Evolutionary conservation across 148 eudicot genomes (phyloP).

Genomic region (Vaccinium macrocarpon): DNA sequence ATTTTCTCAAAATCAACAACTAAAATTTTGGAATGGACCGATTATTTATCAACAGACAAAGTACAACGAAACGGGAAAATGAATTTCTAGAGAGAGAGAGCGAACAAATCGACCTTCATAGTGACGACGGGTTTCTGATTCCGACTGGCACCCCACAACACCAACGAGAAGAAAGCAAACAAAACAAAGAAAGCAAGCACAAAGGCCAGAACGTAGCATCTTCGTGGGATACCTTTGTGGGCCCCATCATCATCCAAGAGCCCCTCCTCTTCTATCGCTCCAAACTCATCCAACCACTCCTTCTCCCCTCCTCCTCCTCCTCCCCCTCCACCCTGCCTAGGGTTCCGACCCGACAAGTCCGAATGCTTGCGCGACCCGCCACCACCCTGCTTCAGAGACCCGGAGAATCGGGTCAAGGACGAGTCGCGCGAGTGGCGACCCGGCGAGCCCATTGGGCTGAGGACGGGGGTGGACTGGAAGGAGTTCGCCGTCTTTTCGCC

Average conservation of each 20-base stretch:
- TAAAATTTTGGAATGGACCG: background rate
- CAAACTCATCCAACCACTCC: constrained; percentile 49
- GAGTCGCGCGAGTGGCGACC: constrained; percentile 81
- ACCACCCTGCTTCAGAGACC: constrained; percentile 49
- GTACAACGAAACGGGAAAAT: too few relatives aligned
- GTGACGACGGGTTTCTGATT: constrained; percentile 69
- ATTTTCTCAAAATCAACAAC: background rate
- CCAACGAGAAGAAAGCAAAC: constrained; percentile 71
- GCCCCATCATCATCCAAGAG: constrained; percentile 48
- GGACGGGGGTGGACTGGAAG: constrained; percentile 68
- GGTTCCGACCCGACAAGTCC: constrained; percentile 20
- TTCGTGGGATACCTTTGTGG: constrained; percentile 27
- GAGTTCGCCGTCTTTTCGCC: constrained; percentile 80
- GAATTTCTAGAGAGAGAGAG: background rate
- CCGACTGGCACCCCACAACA: constrained; percentile 82
- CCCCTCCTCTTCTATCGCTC: constrained; percentile 78
- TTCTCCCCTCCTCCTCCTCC: constrained; percentile 17
- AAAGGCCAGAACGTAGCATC: constrained; percentile 57
- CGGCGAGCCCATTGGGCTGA: constrained; percentile 86
- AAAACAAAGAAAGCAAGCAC: constrained; percentile 56
- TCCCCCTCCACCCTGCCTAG: constrained; percentile 14
- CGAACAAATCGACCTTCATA: constrained; percentile 49
- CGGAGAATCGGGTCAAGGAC: constrained; percentile 78
- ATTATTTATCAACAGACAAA: background rate
- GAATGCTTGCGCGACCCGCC: constrained; percentile 34